These are phyloP conservation scores for Cladobotryum mycophilum DNA, from an alignment of 2,329 filamentous ascomycete genomes.

Conservation along the genomic window DNA sequence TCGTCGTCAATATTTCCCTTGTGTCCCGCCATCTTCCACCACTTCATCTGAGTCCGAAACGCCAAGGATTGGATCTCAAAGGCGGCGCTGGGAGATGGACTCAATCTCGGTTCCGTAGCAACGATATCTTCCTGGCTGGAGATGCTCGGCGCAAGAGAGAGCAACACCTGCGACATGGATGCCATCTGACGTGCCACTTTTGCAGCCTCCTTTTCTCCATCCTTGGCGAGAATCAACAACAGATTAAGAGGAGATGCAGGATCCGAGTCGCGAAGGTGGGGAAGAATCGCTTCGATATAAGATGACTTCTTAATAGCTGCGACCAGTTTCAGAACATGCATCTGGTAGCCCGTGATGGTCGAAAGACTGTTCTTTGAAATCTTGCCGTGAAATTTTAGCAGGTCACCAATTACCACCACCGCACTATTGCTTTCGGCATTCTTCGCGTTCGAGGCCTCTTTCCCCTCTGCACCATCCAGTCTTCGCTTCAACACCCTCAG, in stretches of 20 bases:
- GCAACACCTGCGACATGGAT: slow-evolving; percentile 55
- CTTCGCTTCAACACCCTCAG: slow-evolving; percentile 58
- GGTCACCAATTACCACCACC: slow-evolving; percentile 41
- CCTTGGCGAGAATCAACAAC: slow-evolving; percentile 41
- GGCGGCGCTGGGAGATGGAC: slow-evolving; percentile 49
- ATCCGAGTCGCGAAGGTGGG: slow-evolving; percentile 47
- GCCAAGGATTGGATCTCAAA: slow-evolving; percentile 60
- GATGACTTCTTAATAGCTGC: slow-evolving; percentile 53
- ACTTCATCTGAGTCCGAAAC: slow-evolving; percentile 54
- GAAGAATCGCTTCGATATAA: slow-evolving; percentile 51
- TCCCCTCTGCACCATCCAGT: slow-evolving; percentile 38
- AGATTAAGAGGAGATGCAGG: slow-evolving; percentile 53
- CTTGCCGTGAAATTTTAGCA: slow-evolving; percentile 55
- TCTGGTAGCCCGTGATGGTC: slow-evolving; percentile 58
- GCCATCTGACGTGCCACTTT: slow-evolving; percentile 64
- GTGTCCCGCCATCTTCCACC: slow-evolving; percentile 60
- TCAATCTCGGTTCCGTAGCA: slow-evolving; percentile 47
- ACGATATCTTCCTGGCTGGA: slow-evolving; percentile 54
- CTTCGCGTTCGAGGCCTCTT: slow-evolving; percentile 28
- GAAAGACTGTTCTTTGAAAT: slow-evolving; percentile 39
- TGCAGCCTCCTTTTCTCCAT: slow-evolving; percentile 37
- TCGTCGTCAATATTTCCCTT: slow-evolving; percentile 56
- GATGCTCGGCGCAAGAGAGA: slow-evolving; percentile 62
- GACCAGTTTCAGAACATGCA: slow-evolving; percentile 59
- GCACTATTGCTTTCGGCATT: slow-evolving; percentile 23